Conservation (phyloP, 2,329 filamentous ascomycete species). For the Aspergillus jensenii region DNA sequence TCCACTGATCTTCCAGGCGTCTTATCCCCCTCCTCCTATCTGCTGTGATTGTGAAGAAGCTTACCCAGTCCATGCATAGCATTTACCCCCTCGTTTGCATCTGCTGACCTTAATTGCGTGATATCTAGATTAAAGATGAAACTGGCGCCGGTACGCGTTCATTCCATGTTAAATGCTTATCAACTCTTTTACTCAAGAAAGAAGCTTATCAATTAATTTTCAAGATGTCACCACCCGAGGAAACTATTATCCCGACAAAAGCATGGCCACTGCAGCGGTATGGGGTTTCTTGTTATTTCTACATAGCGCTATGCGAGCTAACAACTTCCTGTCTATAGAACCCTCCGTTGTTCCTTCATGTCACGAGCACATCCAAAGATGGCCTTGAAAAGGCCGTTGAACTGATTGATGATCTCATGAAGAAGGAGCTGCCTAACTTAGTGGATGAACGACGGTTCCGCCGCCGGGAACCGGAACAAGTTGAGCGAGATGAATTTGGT, state of each 20-base stretch:
- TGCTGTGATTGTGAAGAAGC: slow-evolving; percentile 62
- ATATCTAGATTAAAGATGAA: slow-evolving; percentile 98
- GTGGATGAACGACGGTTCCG: slow-evolving; percentile 93
- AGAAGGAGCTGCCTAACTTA: slow-evolving; percentile 90
- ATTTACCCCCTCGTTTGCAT: slow-evolving; percentile 70
- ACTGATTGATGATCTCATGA: slow-evolving; percentile 92
- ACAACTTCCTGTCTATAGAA: slow-evolving; percentile 56
- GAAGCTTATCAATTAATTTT: slow-evolving; percentile 59
- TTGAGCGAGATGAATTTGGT: slow-evolving; percentile 88
- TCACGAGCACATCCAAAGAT: slow-evolving; percentile 87
- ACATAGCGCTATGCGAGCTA: not conserved
- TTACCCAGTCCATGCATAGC: slow-evolving; percentile 67
- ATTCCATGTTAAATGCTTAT: slow-evolving; percentile 45
- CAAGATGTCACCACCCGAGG: slow-evolving; percentile 99
- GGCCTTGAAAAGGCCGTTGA: slow-evolving; percentile 85
- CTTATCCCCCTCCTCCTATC: slow-evolving; percentile 38
- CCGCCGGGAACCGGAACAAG: slow-evolving; percentile 72
- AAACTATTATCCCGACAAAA: slow-evolving; percentile 96
- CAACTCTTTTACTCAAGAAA: slow-evolving; percentile 50
- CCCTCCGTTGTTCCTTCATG: slow-evolving; percentile 89
- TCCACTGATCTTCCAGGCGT: slow-evolving; percentile 64
- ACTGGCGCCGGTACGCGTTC: slow-evolving; percentile 96
- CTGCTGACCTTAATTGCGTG: slow-evolving; percentile 89
- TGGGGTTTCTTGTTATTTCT: slow-evolving; percentile 38
- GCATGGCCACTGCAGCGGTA: slow-evolving; percentile 91